A percentile compares a stretch with the other conserved stretches of the same genome.
Evolutionary conservation across 805 yeast genomes (phyloP).

Genomic region (Wickerhamomyces strasburgensis): DNA sequence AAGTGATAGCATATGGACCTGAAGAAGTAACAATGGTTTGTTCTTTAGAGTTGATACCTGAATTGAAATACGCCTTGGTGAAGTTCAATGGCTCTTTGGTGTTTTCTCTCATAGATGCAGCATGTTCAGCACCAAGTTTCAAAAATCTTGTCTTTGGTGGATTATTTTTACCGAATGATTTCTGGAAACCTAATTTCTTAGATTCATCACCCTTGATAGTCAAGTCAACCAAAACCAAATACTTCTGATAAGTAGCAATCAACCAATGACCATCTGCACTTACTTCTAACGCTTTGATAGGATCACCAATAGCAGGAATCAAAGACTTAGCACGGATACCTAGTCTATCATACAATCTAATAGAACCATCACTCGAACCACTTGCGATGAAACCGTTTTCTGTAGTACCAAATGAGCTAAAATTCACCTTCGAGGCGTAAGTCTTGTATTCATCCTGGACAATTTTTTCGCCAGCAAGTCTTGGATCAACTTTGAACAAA

Average conservation of each 20-base stretch:
- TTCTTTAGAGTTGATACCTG: conserved; percentile 59
- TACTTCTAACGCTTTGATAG: conserved; percentile 59
- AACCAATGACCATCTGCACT: conserved; percentile 80
- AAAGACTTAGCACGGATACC: conserved; percentile 76
- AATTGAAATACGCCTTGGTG: conserved; percentile 73
- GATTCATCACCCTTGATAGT: conserved; percentile 57
- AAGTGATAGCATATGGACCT: conserved; percentile 78
- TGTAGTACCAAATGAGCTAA: conserved; percentile 47
- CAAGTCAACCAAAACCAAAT: conserved; percentile 65
- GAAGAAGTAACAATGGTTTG: conserved; percentile 70
- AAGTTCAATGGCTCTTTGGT: conserved; percentile 49
- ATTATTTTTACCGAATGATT: conserved; percentile 56
- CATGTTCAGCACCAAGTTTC: conserved; percentile 66
- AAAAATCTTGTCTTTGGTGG: conserved; percentile 69
- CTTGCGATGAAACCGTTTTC: conserved; percentile 71
- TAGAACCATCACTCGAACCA: conserved; percentile 70
- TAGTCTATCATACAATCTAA: conserved; percentile 64
- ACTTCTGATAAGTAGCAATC: conserved; percentile 72
- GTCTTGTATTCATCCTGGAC: conserved; percentile 51
- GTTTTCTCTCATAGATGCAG: conserved; percentile 51
- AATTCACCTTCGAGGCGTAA: conserved; percentile 40
- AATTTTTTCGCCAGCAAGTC: conserved; percentile 53
- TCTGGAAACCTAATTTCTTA: conserved; percentile 58
- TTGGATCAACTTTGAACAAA: conserved; percentile 76
- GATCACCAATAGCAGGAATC: conserved; percentile 80